phyloP scores from a whole-genome alignment of 2,329 filamentous ascomycete species.

The Penicillium capsulatum region DNA sequence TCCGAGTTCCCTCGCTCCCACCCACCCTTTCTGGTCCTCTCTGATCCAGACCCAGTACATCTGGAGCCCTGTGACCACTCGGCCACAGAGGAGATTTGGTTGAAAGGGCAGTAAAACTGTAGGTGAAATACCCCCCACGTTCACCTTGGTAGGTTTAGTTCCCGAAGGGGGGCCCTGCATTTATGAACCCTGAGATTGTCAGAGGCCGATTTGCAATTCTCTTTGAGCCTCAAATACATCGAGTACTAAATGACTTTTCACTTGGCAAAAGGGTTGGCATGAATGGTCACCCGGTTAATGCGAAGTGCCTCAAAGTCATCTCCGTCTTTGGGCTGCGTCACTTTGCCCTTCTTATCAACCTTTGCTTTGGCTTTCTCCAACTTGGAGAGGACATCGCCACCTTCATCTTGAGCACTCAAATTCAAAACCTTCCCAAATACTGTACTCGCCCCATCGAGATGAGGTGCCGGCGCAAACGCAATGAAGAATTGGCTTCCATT shows the following conservation, averaged over 20 bases:
- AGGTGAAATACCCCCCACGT: too few species aligned
- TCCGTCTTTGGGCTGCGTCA: conserved; percentile 43
- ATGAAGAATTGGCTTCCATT: conserved; percentile 64
- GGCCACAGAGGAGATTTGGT: too few species aligned
- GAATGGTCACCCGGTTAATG: conserved; percentile 56
- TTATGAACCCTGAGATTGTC: too few species aligned
- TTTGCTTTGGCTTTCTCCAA: conserved; percentile 57
- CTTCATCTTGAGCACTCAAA: conserved; percentile 42
- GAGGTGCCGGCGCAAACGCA: conserved; percentile 57
- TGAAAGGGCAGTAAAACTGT: too few species aligned
- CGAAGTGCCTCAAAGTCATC: conserved; percentile 48
- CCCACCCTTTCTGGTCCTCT: too few species aligned
- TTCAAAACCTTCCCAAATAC: conserved; percentile 60
- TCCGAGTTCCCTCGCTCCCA: too few species aligned
- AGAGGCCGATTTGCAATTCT: too few species aligned
- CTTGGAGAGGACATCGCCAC: conserved; percentile 43
- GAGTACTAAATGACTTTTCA: conserved; percentile 29
- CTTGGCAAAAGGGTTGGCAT: conserved; percentile 62
- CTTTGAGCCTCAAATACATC: background rate
- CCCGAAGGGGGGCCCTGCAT: too few species aligned
- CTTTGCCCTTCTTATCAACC: conserved; percentile 60
- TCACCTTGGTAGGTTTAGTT: too few species aligned
- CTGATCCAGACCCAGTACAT: too few species aligned
- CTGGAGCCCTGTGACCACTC: too few species aligned
- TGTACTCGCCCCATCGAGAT: conserved; percentile 64